Evolutionary conservation across 208 protist genomes (phyloP), one percentile per base, ranked within the genome.

Genomic region (Porcisia deanei): DNA sequence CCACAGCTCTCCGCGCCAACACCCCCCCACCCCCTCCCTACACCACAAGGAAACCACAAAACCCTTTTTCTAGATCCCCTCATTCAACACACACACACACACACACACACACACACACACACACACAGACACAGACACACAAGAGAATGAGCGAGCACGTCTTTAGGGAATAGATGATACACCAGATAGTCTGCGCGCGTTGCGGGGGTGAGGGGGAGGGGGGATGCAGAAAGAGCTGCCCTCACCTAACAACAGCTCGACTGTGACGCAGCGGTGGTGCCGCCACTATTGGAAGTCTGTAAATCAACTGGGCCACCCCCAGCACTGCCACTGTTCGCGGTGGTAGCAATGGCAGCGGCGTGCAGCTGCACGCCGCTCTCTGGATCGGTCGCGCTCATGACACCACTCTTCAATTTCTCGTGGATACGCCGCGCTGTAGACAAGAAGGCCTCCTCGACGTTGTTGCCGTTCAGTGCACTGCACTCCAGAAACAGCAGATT

Each of bases 401-500:
- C 85, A 16, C 97, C 97, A 41, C 88, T 90, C 88, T 97, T 83
- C 67, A 99, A 98, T 79, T 98, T 98, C 55, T 98, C 94, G 80
- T 99, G 96, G 66, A 99, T 99, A 47, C 91, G 85, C 69, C 91
- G 79, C 1, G 98, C 98, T 0, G 97, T 99, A 0, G 86, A 82
- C 22, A 98, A 79, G 79, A 99, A 99, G 12, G 94, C 89, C 77
- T 99, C 89, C 67, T 97, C 95, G 2, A 99, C 97, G 73, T 97
- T 97, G 22, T 97, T 88, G 49, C 97, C 98, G 70, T 84, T 98
- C 39, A 98, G 86, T 39, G 97, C 96, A 61, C 86, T 96, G 73
- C 96, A 98, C 78, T 99, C 97, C n/a, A 98, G 74, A 75, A 99
- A 99, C 54, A 98, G 88, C 20, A 99, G 80, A 63, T 95, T 96